A percentile compares a stretch with the other conserved stretches of the same genome.
These are phyloP conservation scores for Trichoderma sp. DNA, from an alignment of 2,329 filamentous ascomycete genomes.

Conservation along the genomic window DNA sequence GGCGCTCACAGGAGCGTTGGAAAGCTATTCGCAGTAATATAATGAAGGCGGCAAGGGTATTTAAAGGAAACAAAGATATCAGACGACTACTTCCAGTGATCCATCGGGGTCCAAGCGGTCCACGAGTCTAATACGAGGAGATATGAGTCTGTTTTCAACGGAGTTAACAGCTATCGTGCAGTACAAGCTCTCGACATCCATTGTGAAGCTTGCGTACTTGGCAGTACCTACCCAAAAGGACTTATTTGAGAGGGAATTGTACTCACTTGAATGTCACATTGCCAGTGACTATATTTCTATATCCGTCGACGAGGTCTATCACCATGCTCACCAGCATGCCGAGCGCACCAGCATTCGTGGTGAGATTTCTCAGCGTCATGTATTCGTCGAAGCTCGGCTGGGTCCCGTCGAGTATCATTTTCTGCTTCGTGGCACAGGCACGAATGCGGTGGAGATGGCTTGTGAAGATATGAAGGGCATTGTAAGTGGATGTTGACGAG, in stretches of 20 bases:
- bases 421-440: conserved; percentile 38
- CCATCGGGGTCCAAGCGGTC: conserved; percentile 39
- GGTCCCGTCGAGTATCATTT: conserved; percentile 32
- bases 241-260: not conserved
- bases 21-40: not conserved
- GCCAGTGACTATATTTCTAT: conserved; percentile 38
- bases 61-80: not conserved
- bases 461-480: conserved; percentile 27
- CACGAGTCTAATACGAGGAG: conserved; percentile 40
- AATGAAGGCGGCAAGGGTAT: not conserved
- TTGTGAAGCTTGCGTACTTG: not conserved
- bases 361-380: conserved; percentile 37
- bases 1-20: conserved; percentile 11
- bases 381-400: conserved; percentile 38
- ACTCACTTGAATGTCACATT: conserved; percentile 42
- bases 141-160: conserved; percentile 36
- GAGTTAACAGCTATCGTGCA: conserved; percentile 1
- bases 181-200: not conserved
- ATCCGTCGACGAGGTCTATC: conserved; percentile 38
- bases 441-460: conserved; percentile 31
- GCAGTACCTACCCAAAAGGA: not conserved
- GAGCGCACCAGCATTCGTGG: conserved; percentile 35
- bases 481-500: not conserved
- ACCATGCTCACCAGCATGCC: conserved; percentile 35
- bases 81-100: conserved; percentile 37